phyloP scores from a whole-genome alignment of 352 stramenopile genomes.

The Phytophthora capsici region DNA sequence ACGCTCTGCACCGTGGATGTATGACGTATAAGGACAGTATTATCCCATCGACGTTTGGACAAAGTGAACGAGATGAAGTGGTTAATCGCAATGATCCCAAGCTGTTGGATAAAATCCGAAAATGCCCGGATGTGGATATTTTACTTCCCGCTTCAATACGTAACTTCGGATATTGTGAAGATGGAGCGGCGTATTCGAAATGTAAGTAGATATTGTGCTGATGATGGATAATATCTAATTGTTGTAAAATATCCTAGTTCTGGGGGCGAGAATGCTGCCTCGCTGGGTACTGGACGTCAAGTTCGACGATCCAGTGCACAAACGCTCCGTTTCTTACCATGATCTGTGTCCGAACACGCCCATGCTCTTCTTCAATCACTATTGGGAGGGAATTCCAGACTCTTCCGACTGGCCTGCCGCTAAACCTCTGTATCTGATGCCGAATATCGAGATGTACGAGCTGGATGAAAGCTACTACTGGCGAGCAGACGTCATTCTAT shows the following conservation, averaged over 20 bases:
- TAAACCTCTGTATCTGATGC: constrained; percentile 59
- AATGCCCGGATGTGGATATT: constrained; percentile 69
- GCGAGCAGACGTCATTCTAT: constrained; percentile 51
- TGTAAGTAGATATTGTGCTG: constrained; percentile 38
- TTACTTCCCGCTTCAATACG: constrained; percentile 59
- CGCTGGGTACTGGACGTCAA: constrained; percentile 49
- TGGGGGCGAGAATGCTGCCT: constrained; percentile 51
- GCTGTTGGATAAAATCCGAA: constrained; percentile 50
- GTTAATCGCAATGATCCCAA: constrained; percentile 38
- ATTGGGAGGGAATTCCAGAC: constrained; percentile 45
- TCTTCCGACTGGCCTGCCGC: constrained; percentile 37
- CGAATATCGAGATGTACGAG: constrained; percentile 69
- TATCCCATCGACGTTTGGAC: constrained; percentile 46
- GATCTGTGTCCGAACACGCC: constrained; percentile 59
- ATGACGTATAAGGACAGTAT: constrained; percentile 47
- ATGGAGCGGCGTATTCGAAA: constrained; percentile 65
- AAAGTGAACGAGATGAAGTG: constrained; percentile 17
- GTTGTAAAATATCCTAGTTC: constrained; percentile 26
- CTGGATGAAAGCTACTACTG: constrained; percentile 44
- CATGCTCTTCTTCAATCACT: constrained; percentile 67
- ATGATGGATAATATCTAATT: background rate
- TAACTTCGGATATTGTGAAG: constrained; percentile 75
- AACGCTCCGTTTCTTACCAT: constrained; percentile 46
- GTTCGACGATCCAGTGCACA: constrained; percentile 16
- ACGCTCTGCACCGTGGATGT: constrained; percentile 43